Conservation (phyloP, 352 stramenopile species). For the Pythium pectinolyticum region DNA sequence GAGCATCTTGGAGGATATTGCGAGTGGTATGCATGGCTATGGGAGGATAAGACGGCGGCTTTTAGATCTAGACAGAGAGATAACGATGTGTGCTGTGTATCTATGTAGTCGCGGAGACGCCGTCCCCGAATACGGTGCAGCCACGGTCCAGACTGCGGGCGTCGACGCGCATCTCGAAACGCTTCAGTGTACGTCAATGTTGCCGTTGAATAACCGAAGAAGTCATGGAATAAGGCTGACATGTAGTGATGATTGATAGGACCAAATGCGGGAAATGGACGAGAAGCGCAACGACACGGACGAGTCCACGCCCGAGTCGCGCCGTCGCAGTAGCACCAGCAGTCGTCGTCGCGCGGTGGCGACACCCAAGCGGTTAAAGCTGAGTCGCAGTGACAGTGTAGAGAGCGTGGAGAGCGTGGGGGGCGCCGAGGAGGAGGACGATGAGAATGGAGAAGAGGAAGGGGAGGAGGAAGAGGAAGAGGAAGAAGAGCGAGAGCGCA, state of each 20-base stretch:
- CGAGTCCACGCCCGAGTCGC: constrained; percentile 14
- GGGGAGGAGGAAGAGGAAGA: constrained; percentile 9
- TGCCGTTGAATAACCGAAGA: not conserved
- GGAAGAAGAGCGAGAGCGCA: not conserved
- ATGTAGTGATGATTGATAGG: constrained; percentile 2
- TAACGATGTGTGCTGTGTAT: not conserved
- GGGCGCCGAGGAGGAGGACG: constrained; percentile 2
- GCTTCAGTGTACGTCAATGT: constrained; percentile 11
- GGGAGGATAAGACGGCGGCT: no score
- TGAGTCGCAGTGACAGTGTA: constrained; percentile 11
- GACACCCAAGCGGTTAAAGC: not conserved
- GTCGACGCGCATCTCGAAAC: constrained; percentile 12
- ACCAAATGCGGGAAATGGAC: constrained; percentile 9
- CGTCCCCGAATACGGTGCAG: constrained; percentile 21
- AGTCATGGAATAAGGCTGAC: not conserved
- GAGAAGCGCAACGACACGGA: constrained; percentile 16
- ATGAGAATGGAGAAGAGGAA: constrained; percentile 15
- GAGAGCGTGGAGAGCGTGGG: constrained; percentile 2
- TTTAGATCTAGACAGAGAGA: no score
- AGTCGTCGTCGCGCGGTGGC: not conserved
- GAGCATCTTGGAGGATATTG: constrained; percentile 27
- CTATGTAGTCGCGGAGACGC: constrained; percentile 24
- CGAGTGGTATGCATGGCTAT: constrained; percentile 10
- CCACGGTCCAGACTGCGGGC: constrained; percentile 21
- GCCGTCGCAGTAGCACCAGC: constrained; percentile 5